Evolutionary conservation across 2,329 filamentous ascomycete genomes (phyloP), one percentile per base, ranked within the genome.

Genomic region (Pyrenochaeta sp.): DNA sequence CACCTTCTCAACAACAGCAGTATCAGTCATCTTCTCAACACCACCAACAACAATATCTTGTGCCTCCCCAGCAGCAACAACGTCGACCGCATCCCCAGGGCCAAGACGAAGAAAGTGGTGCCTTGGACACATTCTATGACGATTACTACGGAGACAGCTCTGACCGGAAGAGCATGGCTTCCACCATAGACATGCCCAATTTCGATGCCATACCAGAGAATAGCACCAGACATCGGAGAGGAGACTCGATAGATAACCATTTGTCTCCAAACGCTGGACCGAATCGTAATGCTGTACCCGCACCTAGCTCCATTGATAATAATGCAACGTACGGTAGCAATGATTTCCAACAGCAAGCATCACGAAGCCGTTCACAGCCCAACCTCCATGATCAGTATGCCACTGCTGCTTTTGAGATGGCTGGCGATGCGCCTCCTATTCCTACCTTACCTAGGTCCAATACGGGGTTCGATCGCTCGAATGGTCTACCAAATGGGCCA

Each of bases 351-450:
- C 64, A 68, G 27, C 64, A 71, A 38, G 58, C 86, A 36, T 81
- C 76, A 45, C 79, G 81, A 47, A 82, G 84, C 11, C 85, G 85
- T 53, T 89, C 86, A 8, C 86, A 89, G 61, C 85, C 86, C 20
- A 81, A 88, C 61, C 71, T 88, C 35, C 62, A 69, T 39, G 60
- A 54, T 1, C 67, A 67, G 30, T 65, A 69, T 29, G 48, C 51
- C 11, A 58, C 62, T 29, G 50, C 41, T 8, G 79, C 88, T 1
- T 90, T 90, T 55, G 89, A 90, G 60, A 87, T 92, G 80, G 84
- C 82, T 2, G 79, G 75, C 18, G 85, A 89, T 55, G 76, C 78
- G 14, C 83, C 82, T 15, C 59, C 61, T 1, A 52, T 72, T 26
- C 68, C 68, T 11, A 74, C 77, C 3, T 70, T 85, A 20, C 84